Conservation (phyloP, 495 filamentous ascomycete species). For the Penicillium bovifimosum region DNA sequence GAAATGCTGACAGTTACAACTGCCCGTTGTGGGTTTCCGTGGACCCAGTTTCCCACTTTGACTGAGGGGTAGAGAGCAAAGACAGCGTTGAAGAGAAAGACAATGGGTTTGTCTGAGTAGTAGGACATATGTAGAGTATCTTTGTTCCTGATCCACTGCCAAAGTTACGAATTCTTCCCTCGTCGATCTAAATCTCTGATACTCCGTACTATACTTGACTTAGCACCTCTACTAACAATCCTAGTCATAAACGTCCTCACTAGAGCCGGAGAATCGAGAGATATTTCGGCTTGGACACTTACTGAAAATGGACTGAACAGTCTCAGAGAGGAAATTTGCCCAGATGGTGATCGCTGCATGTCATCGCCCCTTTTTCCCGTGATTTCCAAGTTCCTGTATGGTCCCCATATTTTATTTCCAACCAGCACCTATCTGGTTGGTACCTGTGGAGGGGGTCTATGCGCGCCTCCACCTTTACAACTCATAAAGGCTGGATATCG, state of each 20-base stretch:
- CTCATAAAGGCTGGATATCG: neutral
- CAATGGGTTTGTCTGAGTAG: slow-evolving; percentile 1
- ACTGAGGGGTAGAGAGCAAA: neutral
- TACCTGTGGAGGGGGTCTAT: slow-evolving; percentile 6
- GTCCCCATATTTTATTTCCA: slow-evolving; percentile 6
- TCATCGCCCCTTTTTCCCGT: slow-evolving; percentile 18
- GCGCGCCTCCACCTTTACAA: neutral
- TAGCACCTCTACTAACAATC: no score
- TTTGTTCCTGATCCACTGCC: slow-evolving; percentile 1
- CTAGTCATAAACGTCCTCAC: neutral
- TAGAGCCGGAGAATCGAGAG: neutral
- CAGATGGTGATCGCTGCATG: slow-evolving; percentile 22
- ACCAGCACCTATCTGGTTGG: neutral
- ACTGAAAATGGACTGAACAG: no score
- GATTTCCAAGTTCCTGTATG: slow-evolving; percentile 6
- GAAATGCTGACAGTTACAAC: slow-evolving; percentile 1
- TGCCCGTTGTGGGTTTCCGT: neutral
- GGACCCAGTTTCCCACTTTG: neutral
- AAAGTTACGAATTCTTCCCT: neutral
- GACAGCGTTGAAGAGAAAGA: neutral
- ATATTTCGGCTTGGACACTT: neutral
- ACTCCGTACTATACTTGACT: neutral
- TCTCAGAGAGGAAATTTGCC: slow-evolving; percentile 10
- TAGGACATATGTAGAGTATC: neutral
- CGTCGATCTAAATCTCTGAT: slow-evolving; percentile 4